Evolutionary conservation across 768 basidiomycete species (phyloP).

Genomic region (Artomyces pyxidatus): DNA sequence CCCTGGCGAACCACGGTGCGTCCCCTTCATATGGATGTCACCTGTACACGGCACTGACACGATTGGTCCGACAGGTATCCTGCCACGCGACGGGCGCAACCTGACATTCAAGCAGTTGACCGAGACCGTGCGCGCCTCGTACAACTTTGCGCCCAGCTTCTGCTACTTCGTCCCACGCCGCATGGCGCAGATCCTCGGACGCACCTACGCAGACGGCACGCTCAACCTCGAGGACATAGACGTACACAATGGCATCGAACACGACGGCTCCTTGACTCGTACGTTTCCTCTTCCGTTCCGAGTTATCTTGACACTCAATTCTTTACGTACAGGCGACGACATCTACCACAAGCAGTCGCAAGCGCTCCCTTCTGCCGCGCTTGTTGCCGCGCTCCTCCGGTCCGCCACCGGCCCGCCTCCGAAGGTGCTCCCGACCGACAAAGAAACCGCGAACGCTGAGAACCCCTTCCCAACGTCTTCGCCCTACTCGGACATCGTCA

Average conservation of each 20-base stretch:
- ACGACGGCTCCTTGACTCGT: constrained; percentile 59
- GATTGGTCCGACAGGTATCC: constrained; percentile 24
- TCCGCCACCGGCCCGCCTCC: constrained; percentile 50
- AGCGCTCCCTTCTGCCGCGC: constrained; percentile 34
- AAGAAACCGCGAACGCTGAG: neutral
- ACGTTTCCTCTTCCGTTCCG: constrained; percentile 17
- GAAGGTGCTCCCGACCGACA: neutral
- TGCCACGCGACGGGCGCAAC: constrained; percentile 59
- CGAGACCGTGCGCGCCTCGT: constrained; percentile 41
- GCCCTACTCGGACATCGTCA: constrained; percentile 5
- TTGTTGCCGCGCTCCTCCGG: constrained; percentile 48
- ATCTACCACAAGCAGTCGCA: constrained; percentile 41
- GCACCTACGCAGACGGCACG: constrained; percentile 45
- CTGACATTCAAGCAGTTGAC: constrained; percentile 51
- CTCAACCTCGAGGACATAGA: constrained; percentile 62
- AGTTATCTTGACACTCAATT: neutral
- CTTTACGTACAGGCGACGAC: constrained; percentile 42
- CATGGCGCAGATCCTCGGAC: constrained; percentile 49
- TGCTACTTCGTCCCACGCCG: constrained; percentile 57
- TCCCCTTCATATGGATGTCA: neutral
- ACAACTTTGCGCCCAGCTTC: constrained; percentile 65
- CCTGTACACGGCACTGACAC: neutral
- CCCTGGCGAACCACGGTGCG: constrained; percentile 76
- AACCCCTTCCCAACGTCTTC: neutral
- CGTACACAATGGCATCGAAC: constrained; percentile 70